Conservation (phyloP, 805 yeast genomes). For the Candida insectalens region DNA sequence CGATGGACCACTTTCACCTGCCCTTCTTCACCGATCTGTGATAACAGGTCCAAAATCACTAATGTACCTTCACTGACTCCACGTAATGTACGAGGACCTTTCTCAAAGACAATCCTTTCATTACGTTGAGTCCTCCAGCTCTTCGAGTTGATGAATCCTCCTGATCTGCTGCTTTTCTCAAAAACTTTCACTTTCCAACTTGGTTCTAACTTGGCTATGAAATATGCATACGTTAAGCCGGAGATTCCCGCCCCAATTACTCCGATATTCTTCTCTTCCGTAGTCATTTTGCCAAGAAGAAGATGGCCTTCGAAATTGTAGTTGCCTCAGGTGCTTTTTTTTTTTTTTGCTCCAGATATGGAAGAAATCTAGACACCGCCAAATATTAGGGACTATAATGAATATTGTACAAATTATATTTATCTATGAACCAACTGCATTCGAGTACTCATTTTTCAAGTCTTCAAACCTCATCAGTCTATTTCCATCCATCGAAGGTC, state of each 20-base stretch:
- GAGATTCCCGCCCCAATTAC: conserved; percentile 87
- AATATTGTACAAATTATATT: neutral
- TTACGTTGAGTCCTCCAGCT: conserved; percentile 20
- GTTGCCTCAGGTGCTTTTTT: too few relatives aligned
- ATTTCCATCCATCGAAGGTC: too few relatives aligned
- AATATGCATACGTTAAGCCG: conserved; percentile 68
- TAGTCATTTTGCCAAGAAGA: too few relatives aligned
- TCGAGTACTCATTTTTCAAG: conserved; percentile 15
- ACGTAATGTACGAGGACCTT: conserved; percentile 86
- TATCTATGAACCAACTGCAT: neutral
- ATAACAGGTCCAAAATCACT: conserved; percentile 51
- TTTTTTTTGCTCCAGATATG: too few relatives aligned
- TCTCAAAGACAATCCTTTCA: conserved; percentile 43
- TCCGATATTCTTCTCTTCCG: conserved; percentile 38
- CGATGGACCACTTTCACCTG: conserved; percentile 51
- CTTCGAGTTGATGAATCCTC: conserved; percentile 73
- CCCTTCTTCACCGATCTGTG: conserved; percentile 35
- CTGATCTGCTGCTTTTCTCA: conserved; percentile 47
- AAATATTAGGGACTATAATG: too few relatives aligned
- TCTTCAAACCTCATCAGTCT: conserved; percentile 10
- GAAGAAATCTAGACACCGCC: too few relatives aligned
- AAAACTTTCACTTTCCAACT: conserved; percentile 56
- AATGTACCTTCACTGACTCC: conserved; percentile 76
- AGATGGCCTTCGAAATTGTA: too few relatives aligned
- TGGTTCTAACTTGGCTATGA: conserved; percentile 63